Evolutionary conservation across 495 filamentous ascomycete genomes (phyloP).

Genomic region (Neurospora sp.): DNA sequence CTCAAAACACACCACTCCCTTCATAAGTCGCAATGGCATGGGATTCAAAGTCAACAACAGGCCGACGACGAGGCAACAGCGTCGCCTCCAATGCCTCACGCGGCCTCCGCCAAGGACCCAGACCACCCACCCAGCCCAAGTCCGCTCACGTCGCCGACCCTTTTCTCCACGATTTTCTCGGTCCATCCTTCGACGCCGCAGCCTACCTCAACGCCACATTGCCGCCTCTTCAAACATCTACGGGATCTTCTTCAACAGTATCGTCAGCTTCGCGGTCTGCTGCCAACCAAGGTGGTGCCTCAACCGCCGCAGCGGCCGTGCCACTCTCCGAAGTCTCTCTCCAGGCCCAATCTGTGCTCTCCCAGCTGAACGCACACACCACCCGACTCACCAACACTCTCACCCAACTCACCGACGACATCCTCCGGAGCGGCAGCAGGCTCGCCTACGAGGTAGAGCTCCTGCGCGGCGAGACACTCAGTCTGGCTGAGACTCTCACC

Average conservation of each 20-base stretch:
- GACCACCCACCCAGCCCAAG: constrained; percentile 26
- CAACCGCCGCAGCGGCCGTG: constrained; percentile 37
- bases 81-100: constrained; percentile 13
- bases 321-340: constrained; percentile 67
- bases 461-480: constrained; percentile 72
- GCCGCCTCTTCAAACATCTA: constrained; percentile 46
- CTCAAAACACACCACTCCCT: background rate
- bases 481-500: constrained; percentile 63
- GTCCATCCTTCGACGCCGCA: constrained; percentile 65
- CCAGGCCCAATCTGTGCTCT: constrained; percentile 73
- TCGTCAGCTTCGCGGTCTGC: background rate
- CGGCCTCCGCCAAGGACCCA: constrained; percentile 16
- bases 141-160: constrained; percentile 52
- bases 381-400: constrained; percentile 71
- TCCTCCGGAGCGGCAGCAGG: constrained; percentile 73
- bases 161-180: constrained; percentile 56
- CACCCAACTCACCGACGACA: constrained; percentile 87
- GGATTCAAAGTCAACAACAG: constrained; percentile 13
- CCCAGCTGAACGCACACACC: constrained; percentile 80
- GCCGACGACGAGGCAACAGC: constrained; percentile 22
- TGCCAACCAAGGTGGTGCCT: constrained; percentile 7
- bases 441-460: constrained; percentile 94
- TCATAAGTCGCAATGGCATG: constrained; percentile 16
- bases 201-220: constrained; percentile 73
- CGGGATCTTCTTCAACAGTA: background rate